Percentiles rank a stretch among this genome's conserved stretches.
Evolutionary conservation across 2,329 filamentous ascomycete species (phyloP).

Genomic region (Trichoderma simmonsii): DNA sequence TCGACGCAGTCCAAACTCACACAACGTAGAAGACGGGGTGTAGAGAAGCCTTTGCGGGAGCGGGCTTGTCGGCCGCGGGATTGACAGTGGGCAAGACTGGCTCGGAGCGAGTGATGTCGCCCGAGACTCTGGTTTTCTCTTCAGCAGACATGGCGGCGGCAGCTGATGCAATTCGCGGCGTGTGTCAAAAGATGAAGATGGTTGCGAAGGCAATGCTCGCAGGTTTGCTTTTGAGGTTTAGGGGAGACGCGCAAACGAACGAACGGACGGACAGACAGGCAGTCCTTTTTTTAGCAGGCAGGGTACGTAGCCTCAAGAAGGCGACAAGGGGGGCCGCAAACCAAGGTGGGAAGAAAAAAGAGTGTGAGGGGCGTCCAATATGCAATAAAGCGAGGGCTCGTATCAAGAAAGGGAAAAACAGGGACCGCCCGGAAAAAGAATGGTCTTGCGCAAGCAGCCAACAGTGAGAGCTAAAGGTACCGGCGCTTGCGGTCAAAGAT

Average conservation of each 20-base stretch:
- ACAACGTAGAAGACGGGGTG: slow-evolving; percentile 84
- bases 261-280: slow-evolving; percentile 34
- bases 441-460: slow-evolving; percentile 24
- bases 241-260: slow-evolving; percentile 37
- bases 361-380: slow-evolving; percentile 30
- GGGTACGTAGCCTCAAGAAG: slow-evolving; percentile 16
- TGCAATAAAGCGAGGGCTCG: slow-evolving; percentile 35
- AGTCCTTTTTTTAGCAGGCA: slow-evolving; percentile 16
- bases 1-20: slow-evolving; percentile 40
- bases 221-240: slow-evolving; percentile 12
- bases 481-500: slow-evolving; percentile 25
- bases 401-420: slow-evolving; percentile 22
- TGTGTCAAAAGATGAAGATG: slow-evolving; percentile 33
- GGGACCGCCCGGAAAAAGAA: slow-evolving; percentile 30
- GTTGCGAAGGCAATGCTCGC: slow-evolving; percentile 24
- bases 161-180: slow-evolving; percentile 1
- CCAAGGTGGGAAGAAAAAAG: slow-evolving; percentile 20
- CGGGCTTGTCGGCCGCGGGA: slow-evolving; percentile 67
- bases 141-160: slow-evolving; percentile 44
- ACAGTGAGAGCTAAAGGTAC: slow-evolving; percentile 2
- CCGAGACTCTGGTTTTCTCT: slow-evolving; percentile 81
- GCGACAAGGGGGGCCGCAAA: slow-evolving; percentile 5
- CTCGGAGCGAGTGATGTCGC: slow-evolving; percentile 65
- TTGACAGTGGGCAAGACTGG: slow-evolving; percentile 78
- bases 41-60: slow-evolving; percentile 61